A percentile compares a stretch with the other conserved stretches of the same genome.
These are phyloP conservation scores for Penicillium goetzii DNA, from an alignment of 495 filamentous ascomycete genomes.

Conservation along the genomic window DNA sequence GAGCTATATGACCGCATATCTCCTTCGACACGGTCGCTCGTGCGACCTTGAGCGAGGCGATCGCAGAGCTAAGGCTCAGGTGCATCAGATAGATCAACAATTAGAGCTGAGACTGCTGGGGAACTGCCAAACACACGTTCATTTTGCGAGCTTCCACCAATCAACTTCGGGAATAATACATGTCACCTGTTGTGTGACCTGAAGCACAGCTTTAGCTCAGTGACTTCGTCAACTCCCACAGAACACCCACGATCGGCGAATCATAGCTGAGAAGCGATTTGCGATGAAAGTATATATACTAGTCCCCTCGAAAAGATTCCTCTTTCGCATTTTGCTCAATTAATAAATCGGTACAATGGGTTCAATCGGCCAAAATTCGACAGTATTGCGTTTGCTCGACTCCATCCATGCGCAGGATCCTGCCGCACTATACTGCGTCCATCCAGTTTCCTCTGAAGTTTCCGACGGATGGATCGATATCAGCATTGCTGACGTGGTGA, in stretches of 20 bases:
- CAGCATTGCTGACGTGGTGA: slow-evolving; percentile 51
- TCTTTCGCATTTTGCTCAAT: neutral
- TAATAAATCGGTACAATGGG: slow-evolving; percentile 5
- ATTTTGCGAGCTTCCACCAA: neutral
- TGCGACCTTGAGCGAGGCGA: neutral
- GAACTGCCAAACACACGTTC: neutral
- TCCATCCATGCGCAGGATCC: slow-evolving; percentile 45
- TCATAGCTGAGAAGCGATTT: neutral
- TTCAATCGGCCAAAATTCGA: neutral
- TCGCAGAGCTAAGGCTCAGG: neutral
- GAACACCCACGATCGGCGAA: neutral
- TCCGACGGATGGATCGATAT: slow-evolving; percentile 57
- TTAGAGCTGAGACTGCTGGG: neutral
- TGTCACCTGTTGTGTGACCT: neutral
- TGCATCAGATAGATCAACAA: neutral
- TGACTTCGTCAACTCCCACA: neutral
- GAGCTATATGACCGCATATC: neutral
- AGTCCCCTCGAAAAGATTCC: neutral
- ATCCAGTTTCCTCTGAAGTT: slow-evolving; percentile 46
- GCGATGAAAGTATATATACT: neutral
- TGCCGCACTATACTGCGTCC: slow-evolving; percentile 42
- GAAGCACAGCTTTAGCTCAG: neutral
- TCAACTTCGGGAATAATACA: neutral
- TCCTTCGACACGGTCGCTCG: neutral
- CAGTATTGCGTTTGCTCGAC: slow-evolving; percentile 41